These are phyloP conservation scores for Pneumocystis oryctolagi DNA, from an alignment of 1,139 yeast species.

Conservation along the genomic window DNA sequence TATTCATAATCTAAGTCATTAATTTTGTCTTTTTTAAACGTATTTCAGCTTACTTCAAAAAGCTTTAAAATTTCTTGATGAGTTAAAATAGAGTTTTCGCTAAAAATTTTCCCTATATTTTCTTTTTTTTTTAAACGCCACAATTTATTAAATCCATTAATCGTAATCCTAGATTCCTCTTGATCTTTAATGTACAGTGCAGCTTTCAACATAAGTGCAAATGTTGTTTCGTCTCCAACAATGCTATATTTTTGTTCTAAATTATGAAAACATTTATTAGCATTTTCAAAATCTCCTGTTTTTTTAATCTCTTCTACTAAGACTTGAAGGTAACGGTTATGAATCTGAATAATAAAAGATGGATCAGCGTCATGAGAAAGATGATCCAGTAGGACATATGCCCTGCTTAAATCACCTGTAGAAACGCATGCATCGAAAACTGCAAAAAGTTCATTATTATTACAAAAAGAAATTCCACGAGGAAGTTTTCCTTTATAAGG, in stretches of 20 bases:
- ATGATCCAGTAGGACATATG: slow-evolving; percentile 22
- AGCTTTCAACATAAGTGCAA: slow-evolving; percentile 9
- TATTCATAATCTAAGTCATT: slow-evolving; percentile 25
- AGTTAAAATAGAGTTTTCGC: slow-evolving; percentile 56
- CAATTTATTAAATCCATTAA: slow-evolving; percentile 11
- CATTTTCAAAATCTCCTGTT: slow-evolving; percentile 21
- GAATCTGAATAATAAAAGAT: slow-evolving; percentile 28
- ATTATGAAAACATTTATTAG: slow-evolving; percentile 17
- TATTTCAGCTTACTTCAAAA: not conserved
- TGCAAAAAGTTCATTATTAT: slow-evolving; percentile 8
- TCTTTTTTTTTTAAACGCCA: slow-evolving; percentile 6
- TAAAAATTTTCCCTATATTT: slow-evolving; percentile 30
- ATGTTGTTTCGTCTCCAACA: slow-evolving; percentile 18
- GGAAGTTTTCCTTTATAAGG: slow-evolving; percentile 19
- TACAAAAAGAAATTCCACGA: not conserved
- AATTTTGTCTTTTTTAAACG: slow-evolving; percentile 27
- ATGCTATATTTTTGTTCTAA: slow-evolving; percentile 21
- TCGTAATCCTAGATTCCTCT: slow-evolving; percentile 13
- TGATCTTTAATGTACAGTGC: slow-evolving; percentile 7
- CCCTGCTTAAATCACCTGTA: slow-evolving; percentile 54
- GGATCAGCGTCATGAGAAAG: slow-evolving; percentile 22
- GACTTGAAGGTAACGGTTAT: slow-evolving; percentile 36
- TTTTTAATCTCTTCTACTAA: slow-evolving; percentile 29
- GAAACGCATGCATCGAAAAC: slow-evolving; percentile 65
- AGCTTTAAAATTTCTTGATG: slow-evolving; percentile 28